These are phyloP conservation scores for Chytridium lagenaria DNA, from an alignment of 371 early-diverging fungal species.

Conservation along the genomic window DNA sequence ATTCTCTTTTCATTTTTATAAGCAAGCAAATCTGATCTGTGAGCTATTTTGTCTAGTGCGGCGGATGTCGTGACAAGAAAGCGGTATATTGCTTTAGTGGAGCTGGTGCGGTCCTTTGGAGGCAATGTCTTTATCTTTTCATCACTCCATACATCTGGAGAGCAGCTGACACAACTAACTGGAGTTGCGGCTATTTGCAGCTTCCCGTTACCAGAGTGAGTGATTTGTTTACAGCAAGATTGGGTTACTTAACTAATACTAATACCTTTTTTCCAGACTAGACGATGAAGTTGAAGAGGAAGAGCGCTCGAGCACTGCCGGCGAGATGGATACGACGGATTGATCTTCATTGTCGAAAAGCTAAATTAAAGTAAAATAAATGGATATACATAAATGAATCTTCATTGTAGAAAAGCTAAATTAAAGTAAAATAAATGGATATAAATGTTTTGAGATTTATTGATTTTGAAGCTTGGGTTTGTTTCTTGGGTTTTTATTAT, in stretches of 20 bases:
- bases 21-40: background rate
- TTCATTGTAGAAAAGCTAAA: background rate
- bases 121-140: conserved; percentile 91
- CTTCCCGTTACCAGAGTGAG: conserved; percentile 60
- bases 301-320: background rate
- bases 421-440: background rate
- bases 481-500: too few species aligned
- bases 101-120: conserved; percentile 73
- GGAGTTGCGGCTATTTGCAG: conserved; percentile 94
- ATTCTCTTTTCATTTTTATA: background rate
- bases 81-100: conserved; percentile 86
- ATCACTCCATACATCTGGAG: conserved; percentile 91
- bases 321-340: background rate
- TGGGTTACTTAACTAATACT: too few species aligned
- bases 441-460: background rate
- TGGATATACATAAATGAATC: background rate
- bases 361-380: background rate
- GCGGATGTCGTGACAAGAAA: conserved; percentile 82
- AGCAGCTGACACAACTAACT: conserved; percentile 90
- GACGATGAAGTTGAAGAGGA: conserved; percentile 17
- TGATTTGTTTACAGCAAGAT: too few species aligned
- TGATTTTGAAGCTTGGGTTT: too few species aligned
- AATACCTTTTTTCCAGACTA: background rate
- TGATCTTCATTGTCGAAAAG: background rate
- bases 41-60: too few species aligned